phyloP scores from a whole-genome alignment of 371 early-diverging fungal genomes.

The Mucor lusitanicus region DNA sequence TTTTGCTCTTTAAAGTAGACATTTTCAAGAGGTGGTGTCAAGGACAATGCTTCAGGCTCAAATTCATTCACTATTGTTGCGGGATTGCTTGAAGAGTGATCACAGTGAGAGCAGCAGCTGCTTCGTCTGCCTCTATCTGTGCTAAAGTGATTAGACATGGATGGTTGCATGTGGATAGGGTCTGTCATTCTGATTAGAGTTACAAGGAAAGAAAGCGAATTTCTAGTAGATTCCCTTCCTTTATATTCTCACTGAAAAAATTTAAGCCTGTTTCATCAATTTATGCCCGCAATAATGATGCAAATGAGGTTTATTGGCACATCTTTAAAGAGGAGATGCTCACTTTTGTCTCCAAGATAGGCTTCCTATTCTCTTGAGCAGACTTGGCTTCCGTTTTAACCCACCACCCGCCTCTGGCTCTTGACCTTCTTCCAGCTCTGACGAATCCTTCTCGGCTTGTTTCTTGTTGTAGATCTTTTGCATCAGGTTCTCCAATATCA shows the following conservation, averaged over 20 bases:
- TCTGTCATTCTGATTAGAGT: background rate
- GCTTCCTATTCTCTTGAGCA: constrained; percentile 14
- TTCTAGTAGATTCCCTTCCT: background rate
- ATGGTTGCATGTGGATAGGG: background rate
- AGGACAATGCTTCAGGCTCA: background rate
- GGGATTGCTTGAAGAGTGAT: background rate
- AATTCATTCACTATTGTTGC: background rate
- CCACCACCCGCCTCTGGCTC: background rate
- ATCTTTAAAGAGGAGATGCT: background rate
- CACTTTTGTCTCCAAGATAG: constrained; percentile 3
- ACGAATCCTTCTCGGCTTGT: background rate
- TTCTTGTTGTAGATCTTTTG: constrained; percentile 6
- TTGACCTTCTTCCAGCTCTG: background rate
- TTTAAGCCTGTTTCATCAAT: background rate
- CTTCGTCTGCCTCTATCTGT: background rate
- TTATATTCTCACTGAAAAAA: background rate
- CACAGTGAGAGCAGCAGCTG: constrained; percentile 18
- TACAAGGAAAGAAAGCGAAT: background rate
- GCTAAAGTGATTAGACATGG: background rate
- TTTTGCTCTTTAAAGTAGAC: constrained; percentile 14
- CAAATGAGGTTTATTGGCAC: background rate
- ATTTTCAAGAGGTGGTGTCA: constrained; percentile 17
- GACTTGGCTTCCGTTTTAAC: constrained; percentile 11
- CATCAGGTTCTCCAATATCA: constrained; percentile 22
- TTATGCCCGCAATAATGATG: background rate